Evolutionary conservation across 306 rosid genomes (phyloP), one percentile per base, ranked within the genome.

Genomic region (Mucuna pruriens): DNA sequence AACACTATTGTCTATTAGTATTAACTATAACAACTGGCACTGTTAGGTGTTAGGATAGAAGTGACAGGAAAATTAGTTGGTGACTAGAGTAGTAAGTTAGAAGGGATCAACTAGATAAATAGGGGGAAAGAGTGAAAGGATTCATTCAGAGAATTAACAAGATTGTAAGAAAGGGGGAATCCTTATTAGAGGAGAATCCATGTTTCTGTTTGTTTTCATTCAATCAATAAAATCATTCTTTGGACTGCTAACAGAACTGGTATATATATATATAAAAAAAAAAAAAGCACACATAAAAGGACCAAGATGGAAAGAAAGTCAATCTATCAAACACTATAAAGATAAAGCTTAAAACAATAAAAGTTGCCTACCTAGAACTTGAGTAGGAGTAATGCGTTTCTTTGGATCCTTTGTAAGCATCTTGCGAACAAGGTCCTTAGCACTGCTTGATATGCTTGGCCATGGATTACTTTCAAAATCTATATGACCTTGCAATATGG

Each of bases 331-430:
- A 70, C 16, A 40, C 26, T 15, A 1, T 15, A 13, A 15, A 44
- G 20, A 66, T 39, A 44, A 22, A 40, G 36, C 29, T 68, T 9
- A 57, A 16, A 19, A 22, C 1, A 25, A 52, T 33, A 29, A 65
- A 73, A 76, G 69, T 22, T 6, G 29, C 88, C 40, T 79, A 94
- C 98, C 98, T 46, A 94, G 82, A 89, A 91, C 98, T 82, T 90
- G 91, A 7, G 94, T 69, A 0, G 97, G 66, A 20, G 97, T 94
- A 36, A 92, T 87, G 62, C 98, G 88, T 71, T 87, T 92, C 80
- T 88, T 92, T 26, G 98, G 97, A 69, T 94, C 97, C 82, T 79
- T 92, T 25, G 82, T 91, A 66, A 94, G 88, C 98, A 94, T 94
- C 52, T 71, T 89, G 77, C 81, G 71, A 63, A 94, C 88, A 49